A percentile compares a stretch with the other conserved stretches of the same genome.
Evolutionary conservation across 352 stramenopile species (phyloP).

Genomic region (Thalassiosira hispida): DNA sequence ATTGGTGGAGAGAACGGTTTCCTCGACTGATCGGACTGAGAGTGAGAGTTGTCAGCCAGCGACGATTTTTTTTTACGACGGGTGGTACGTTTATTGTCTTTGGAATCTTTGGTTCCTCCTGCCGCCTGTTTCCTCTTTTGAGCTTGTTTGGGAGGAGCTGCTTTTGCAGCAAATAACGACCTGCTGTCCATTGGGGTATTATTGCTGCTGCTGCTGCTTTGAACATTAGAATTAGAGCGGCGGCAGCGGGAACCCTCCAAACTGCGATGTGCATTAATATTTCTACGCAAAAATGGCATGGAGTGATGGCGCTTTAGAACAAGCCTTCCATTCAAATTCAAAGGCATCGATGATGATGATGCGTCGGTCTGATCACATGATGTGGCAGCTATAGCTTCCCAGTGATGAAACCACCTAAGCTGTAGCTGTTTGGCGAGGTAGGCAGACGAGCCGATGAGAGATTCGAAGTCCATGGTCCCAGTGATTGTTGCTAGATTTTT

Average conservation of each 20-base stretch:
- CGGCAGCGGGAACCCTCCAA: background rate
- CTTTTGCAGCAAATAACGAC: background rate
- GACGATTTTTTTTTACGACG: conserved; percentile 4
- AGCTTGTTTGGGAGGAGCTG: background rate
- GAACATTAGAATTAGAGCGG: background rate
- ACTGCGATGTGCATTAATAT: conserved; percentile 4
- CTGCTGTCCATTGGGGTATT: background rate
- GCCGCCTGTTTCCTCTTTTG: background rate
- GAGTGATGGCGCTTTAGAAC: conserved; percentile 28
- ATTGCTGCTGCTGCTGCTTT: background rate
- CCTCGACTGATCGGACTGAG: background rate
- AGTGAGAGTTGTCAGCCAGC: background rate
- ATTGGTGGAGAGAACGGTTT: background rate
- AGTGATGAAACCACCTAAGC: conserved; percentile 28
- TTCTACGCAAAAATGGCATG: conserved; percentile 44
- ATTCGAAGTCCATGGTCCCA: conserved; percentile 24
- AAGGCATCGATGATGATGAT: background rate
- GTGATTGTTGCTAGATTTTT: no score
- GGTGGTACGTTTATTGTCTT: conserved; percentile 8
- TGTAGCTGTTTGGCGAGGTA: conserved; percentile 28
- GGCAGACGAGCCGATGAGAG: conserved; percentile 16
- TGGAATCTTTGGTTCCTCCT: background rate
- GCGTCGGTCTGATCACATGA: background rate
- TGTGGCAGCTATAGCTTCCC: background rate
- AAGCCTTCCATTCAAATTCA: background rate